Evolutionary conservation across 2,329 filamentous ascomycete species (phyloP).

Genomic region (Hymenoscyphus fructigenus): DNA sequence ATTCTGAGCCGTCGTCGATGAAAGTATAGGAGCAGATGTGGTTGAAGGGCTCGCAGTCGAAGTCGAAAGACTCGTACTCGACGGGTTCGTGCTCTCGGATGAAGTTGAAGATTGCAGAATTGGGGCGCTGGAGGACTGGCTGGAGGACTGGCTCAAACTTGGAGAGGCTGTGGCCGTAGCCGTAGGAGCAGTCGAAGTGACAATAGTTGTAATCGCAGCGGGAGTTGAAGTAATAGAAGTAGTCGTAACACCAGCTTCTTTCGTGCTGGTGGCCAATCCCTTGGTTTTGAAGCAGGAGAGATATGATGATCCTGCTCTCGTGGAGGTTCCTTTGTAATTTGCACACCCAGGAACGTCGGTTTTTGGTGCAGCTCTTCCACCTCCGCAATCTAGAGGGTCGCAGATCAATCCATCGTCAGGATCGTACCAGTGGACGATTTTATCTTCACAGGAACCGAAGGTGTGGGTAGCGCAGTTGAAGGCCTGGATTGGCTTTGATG

Average conservation of each 20-base stretch:
- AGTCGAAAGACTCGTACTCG: background rate
- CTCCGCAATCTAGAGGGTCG: constrained; percentile 23
- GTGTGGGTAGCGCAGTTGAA: background rate
- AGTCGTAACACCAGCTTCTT: background rate
- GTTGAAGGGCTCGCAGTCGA: background rate
- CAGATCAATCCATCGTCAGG: constrained; percentile 24
- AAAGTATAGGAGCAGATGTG: background rate
- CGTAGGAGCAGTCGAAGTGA: background rate
- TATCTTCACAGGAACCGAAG: background rate
- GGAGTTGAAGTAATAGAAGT: background rate
- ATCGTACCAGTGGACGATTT: constrained; percentile 14
- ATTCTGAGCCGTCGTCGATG: background rate
- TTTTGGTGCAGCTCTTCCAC: constrained; percentile 22
- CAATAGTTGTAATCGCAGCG: background rate
- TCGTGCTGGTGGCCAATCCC: background rate
- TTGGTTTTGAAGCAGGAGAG: background rate
- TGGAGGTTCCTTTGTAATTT: background rate
- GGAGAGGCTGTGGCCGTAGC: background rate
- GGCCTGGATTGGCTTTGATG: background rate
- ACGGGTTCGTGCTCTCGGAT: background rate
- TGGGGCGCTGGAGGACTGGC: background rate
- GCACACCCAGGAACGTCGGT: constrained; percentile 5
- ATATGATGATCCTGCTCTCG: background rate
- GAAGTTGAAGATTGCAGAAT: background rate
- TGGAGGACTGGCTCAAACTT: background rate